Percentiles rank a stretch among this genome's conserved stretches.
phyloP scores from a whole-genome alignment of 2,329 filamentous ascomycete species.

The Plectosphaerella plurivora region DNA sequence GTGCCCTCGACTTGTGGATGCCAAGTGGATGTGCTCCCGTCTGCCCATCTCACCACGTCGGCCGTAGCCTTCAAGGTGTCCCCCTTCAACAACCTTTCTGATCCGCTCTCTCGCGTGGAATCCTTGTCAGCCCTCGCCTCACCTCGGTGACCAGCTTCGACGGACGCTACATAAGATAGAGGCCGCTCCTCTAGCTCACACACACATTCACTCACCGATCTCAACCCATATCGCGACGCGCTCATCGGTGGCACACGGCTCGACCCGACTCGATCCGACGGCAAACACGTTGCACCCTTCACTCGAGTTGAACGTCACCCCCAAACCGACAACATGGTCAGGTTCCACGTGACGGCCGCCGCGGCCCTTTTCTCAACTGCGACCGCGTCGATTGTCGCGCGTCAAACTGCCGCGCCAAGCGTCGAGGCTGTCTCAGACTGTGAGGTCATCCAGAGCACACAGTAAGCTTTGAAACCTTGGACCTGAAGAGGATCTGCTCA shows the following conservation, averaged over 20 bases:
- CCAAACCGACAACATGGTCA: constrained; percentile 2
- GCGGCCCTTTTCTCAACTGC: constrained; percentile 8
- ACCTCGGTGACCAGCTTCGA: too few species aligned
- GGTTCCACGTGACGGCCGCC: constrained; percentile 2
- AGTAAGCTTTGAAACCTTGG: constrained; percentile 2
- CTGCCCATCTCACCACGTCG: too few species aligned
- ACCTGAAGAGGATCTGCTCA: neutral
- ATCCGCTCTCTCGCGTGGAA: too few species aligned
- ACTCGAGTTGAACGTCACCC: too few species aligned
- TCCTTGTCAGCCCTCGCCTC: too few species aligned
- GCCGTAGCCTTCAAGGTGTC: too few species aligned
- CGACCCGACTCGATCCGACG: neutral
- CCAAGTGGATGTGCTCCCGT: neutral
- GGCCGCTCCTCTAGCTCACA: too few species aligned
- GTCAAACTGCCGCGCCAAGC: constrained; percentile 21
- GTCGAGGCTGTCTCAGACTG: constrained; percentile 10
- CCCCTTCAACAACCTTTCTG: too few species aligned
- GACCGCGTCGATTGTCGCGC: constrained; percentile 13
- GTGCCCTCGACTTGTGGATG: neutral
- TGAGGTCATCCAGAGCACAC: constrained; percentile 10
- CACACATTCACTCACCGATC: too few species aligned
- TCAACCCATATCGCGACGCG: too few species aligned
- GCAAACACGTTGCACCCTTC: neutral
- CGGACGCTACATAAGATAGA: too few species aligned
- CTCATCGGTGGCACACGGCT: too few species aligned